phyloP scores from a whole-genome alignment of 1,284 basidiomycete species.

The Puccinia coronata region DNA sequence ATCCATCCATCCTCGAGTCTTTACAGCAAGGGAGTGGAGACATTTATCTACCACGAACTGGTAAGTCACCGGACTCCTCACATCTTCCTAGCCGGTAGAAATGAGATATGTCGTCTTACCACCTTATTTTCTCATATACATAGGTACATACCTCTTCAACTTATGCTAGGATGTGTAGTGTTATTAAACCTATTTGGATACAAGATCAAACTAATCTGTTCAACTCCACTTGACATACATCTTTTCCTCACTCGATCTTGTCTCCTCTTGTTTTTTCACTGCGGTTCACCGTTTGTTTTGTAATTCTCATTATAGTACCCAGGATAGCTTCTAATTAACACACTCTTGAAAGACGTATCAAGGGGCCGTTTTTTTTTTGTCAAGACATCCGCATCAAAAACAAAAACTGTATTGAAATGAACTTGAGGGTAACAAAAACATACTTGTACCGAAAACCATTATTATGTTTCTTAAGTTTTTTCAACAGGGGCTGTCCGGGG shows the following conservation, averaged over 20 bases:
- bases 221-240: neutral
- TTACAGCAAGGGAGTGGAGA: constrained; percentile 74
- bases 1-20: constrained; percentile 83
- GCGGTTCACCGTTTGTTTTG: too few relatives aligned
- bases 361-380: too few relatives aligned
- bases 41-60: constrained; percentile 86
- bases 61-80: constrained; percentile 67
- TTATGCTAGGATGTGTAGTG: constrained; percentile 44
- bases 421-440: too few relatives aligned
- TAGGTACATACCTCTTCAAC: constrained; percentile 46
- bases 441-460: too few relatives aligned
- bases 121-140: neutral
- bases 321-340: too few relatives aligned
- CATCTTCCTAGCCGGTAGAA: neutral
- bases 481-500: too few relatives aligned
- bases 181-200: constrained; percentile 46
- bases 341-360: too few relatives aligned
- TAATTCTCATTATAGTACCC: too few relatives aligned
- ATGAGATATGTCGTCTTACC: neutral
- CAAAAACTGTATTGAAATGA: too few relatives aligned
- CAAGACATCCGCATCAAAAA: too few relatives aligned
- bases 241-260: neutral
- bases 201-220: constrained; percentile 26
- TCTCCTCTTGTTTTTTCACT: neutral
- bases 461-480: too few relatives aligned